Percentiles rank a stretch among this genome's conserved stretches.
phyloP scores from a whole-genome alignment of 1,284 basidiomycete species.

The Kwoniella shivajii region DNA sequence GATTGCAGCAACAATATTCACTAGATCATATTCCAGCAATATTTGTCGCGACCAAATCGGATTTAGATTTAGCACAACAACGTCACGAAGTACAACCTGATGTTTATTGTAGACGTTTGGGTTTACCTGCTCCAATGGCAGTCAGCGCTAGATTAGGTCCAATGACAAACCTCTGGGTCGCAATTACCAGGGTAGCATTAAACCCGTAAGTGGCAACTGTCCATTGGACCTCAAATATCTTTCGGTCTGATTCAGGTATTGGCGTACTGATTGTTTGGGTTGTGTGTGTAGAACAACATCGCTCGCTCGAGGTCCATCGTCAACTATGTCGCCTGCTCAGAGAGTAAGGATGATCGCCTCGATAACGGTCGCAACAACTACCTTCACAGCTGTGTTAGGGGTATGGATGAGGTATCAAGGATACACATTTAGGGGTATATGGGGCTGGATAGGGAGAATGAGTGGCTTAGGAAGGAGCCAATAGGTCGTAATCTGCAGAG shows the following conservation, averaged over 20 bases:
- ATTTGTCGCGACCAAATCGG: slow-evolving; percentile 98
- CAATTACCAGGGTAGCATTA: slow-evolving; percentile 50
- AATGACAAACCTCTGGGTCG: slow-evolving; percentile 51
- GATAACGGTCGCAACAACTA: slow-evolving; percentile 30
- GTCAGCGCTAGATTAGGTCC: slow-evolving; percentile 76
- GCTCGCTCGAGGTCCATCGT: slow-evolving; percentile 45
- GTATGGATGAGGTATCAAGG: slow-evolving; percentile 52
- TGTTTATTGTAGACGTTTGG: slow-evolving; percentile 85
- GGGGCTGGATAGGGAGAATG: slow-evolving; percentile 42
- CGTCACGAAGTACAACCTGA: slow-evolving; percentile 98
- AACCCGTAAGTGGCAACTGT: slow-evolving; percentile 37
- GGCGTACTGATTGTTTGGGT: background rate
- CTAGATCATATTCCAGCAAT: slow-evolving; percentile 90
- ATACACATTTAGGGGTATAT: slow-evolving; percentile 45
- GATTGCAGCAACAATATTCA: slow-evolving; percentile 86
- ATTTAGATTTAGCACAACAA: slow-evolving; percentile 93
- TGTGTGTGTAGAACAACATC: slow-evolving; percentile 34
- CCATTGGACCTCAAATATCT: background rate
- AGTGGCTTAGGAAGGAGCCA: slow-evolving; percentile 8
- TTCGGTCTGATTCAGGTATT: background rate
- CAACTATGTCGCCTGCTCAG: slow-evolving; percentile 38
- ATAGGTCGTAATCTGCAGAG: no score
- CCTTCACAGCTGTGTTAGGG: slow-evolving; percentile 34
- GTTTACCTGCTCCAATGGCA: slow-evolving; percentile 83
- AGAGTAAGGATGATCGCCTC: slow-evolving; percentile 36